phyloP scores from a whole-genome alignment of 1,284 basidiomycete genomes.

The Phellinidium pouzarii region DNA sequence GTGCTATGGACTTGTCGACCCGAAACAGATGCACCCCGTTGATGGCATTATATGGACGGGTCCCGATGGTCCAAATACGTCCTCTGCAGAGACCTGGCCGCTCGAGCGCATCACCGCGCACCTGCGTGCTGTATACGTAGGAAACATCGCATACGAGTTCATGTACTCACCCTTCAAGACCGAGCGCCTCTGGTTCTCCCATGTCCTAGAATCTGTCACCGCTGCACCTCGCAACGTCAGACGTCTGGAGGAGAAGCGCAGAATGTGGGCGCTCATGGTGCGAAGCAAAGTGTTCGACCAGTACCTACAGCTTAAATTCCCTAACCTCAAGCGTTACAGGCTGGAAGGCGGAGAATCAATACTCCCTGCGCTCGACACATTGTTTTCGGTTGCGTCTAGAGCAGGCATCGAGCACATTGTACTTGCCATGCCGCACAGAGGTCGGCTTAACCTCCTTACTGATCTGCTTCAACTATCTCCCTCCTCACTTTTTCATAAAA shows the following conservation, averaged over 20 bases:
- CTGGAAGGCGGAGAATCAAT: conserved; percentile 88
- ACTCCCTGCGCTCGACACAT: conserved; percentile 74
- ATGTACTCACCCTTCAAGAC: conserved; percentile 80
- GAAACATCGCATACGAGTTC: conserved; percentile 83
- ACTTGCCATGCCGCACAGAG: conserved; percentile 80
- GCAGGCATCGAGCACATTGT: conserved; percentile 68
- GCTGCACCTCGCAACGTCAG: conserved; percentile 32
- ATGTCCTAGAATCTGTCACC: conserved; percentile 66
- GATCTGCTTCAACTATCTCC: conserved; percentile 64
- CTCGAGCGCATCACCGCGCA: conserved; percentile 65
- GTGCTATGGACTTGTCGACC: conserved; percentile 67
- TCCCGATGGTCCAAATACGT: conserved; percentile 38
- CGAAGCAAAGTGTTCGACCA: conserved; percentile 77
- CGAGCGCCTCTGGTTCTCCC: conserved; percentile 80
- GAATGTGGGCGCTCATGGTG: conserved; percentile 64
- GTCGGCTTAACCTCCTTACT: conserved; percentile 83
- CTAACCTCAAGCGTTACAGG: conserved; percentile 78
- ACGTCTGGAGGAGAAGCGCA: conserved; percentile 35
- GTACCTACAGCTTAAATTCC: conserved; percentile 77
- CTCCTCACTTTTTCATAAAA: conserved; percentile 74
- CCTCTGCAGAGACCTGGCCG: conserved; percentile 54
- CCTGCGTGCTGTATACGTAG: conserved; percentile 70
- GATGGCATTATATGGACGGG: conserved; percentile 77
- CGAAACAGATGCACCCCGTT: conserved; percentile 54
- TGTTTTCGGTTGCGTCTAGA: conserved; percentile 62